These are phyloP conservation scores for Xylariaceae sp. DNA, from an alignment of 2,329 filamentous ascomycete species.

Conservation along the genomic window DNA sequence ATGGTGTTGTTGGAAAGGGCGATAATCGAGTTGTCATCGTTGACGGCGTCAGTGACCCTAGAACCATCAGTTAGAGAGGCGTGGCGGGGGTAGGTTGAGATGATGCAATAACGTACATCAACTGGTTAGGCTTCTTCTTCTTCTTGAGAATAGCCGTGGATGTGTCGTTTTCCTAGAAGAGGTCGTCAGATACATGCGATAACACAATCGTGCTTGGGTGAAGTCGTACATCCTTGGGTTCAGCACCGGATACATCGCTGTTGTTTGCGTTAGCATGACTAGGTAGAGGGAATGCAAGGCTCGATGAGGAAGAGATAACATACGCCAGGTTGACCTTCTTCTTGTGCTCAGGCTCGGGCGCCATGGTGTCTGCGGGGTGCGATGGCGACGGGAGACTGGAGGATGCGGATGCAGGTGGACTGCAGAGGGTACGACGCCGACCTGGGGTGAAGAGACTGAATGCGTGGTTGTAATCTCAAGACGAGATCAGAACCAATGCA, in stretches of 20 bases:
- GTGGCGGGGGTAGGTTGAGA: neutral
- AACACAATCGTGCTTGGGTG: slow-evolving; percentile 17
- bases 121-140: slow-evolving; percentile 99
- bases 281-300: slow-evolving; percentile 1
- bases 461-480: neutral
- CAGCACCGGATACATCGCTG: slow-evolving; percentile 85
- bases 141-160: slow-evolving; percentile 98
- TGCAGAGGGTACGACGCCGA: neutral
- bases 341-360: slow-evolving; percentile 67
- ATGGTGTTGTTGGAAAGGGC: slow-evolving; percentile 97
- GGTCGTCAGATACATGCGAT: slow-evolving; percentile 22
- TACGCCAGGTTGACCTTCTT: slow-evolving; percentile 81
- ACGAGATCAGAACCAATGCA: neutral
- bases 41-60: slow-evolving; percentile 95
- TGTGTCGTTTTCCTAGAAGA: slow-evolving; percentile 71
- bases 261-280: slow-evolving; percentile 34
- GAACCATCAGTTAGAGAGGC: slow-evolving; percentile 23
- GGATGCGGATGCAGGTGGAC: neutral
- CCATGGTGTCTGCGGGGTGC: slow-evolving; percentile 53
- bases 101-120: slow-evolving; percentile 60
- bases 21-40: slow-evolving; percentile 99
- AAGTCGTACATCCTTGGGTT: slow-evolving; percentile 70
- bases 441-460: neutral
- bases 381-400: slow-evolving; percentile 5
- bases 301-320: slow-evolving; percentile 33